These are phyloP conservation scores for Zymoseptoria ardabiliae DNA, from an alignment of 2,329 filamentous ascomycete species.

Conservation along the genomic window DNA sequence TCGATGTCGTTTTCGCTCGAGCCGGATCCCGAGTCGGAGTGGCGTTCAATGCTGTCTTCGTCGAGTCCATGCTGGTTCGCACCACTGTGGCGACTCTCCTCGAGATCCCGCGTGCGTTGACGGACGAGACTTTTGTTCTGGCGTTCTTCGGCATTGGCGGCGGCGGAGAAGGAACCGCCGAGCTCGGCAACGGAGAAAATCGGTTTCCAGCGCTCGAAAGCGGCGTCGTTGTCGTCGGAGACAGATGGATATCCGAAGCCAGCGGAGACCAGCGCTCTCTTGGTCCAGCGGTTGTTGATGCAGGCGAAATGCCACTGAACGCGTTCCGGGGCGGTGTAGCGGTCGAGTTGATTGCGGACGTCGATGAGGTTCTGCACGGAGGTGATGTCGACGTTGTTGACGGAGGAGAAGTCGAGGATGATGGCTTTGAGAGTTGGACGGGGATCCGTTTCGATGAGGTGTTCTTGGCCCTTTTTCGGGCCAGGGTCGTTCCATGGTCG, in stretches of 20 bases:
- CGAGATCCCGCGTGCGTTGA: constrained; percentile 27
- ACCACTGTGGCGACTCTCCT: constrained; percentile 12
- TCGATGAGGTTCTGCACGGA: constrained; percentile 90
- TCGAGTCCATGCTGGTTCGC: constrained; percentile 3
- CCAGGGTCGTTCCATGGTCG: constrained; percentile 94
- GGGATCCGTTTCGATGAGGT: constrained; percentile 37
- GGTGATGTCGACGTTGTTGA: constrained; percentile 91
- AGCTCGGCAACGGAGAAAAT: constrained; percentile 91
- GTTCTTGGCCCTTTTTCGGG: constrained; percentile 50
- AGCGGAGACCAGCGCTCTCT: constrained; percentile 76
- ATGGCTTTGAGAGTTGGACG: constrained; percentile 75
- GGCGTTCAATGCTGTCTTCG: constrained; percentile 15
- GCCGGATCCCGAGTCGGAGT: constrained; percentile 22
- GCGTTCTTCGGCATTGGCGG: constrained; percentile 57
- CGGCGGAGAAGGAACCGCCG: constrained; percentile 62
- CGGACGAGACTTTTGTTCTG: constrained; percentile 47
- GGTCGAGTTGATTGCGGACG: constrained; percentile 86
- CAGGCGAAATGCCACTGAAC: constrained; percentile 97
- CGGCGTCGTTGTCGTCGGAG: constrained; percentile 32
- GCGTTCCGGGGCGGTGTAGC: constrained; percentile 68
- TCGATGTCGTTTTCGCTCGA: constrained; percentile 28
- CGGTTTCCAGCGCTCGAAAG: constrained; percentile 74
- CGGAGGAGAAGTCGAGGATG: constrained; percentile 85
- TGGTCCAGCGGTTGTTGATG: constrained; percentile 91
- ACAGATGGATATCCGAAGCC: constrained; percentile 78